Evolutionary conservation across 805 yeast genomes (phyloP).

Genomic region (Tetrapisispora arboricola): DNA sequence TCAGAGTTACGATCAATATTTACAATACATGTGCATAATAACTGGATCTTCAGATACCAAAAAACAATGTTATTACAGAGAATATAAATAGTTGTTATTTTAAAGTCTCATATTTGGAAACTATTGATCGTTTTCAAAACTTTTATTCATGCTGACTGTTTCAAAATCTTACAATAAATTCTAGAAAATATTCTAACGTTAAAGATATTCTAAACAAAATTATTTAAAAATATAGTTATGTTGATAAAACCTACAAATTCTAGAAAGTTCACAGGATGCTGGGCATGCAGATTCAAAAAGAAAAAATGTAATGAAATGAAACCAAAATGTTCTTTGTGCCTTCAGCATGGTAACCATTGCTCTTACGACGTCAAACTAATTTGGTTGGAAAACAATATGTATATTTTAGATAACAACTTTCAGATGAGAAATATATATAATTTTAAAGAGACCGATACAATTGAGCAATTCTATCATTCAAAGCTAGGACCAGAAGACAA

Average conservation of each 20-base stretch:
- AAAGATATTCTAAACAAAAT: too few relatives aligned
- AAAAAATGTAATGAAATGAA: constrained; percentile 24
- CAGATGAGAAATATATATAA: neutral
- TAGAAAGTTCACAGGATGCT: constrained; percentile 28
- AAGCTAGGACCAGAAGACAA: neutral
- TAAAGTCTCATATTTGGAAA: too few relatives aligned
- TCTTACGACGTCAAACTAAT: constrained; percentile 24
- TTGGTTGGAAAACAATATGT: constrained; percentile 23
- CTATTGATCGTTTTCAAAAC: too few relatives aligned
- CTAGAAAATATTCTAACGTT: too few relatives aligned
- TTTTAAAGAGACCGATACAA: constrained; percentile 1
- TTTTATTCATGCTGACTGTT: too few relatives aligned
- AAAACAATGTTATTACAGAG: too few relatives aligned
- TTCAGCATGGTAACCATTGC: constrained; percentile 18
- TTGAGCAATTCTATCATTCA: neutral
- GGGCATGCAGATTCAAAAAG: constrained; percentile 28
- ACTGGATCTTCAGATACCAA: too few relatives aligned
- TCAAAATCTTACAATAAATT: too few relatives aligned
- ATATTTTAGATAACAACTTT: constrained; percentile 3
- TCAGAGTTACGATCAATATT: too few relatives aligned
- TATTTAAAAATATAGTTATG: too few relatives aligned
- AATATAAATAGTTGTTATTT: too few relatives aligned
- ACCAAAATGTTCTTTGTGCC: constrained; percentile 24
- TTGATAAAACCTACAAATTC: constrained; percentile 1
- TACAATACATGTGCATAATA: too few relatives aligned